These are phyloP conservation scores for Eucalyptus sideroxylon DNA, from an alignment of 345 rosid genomes.

Conservation along the genomic window DNA sequence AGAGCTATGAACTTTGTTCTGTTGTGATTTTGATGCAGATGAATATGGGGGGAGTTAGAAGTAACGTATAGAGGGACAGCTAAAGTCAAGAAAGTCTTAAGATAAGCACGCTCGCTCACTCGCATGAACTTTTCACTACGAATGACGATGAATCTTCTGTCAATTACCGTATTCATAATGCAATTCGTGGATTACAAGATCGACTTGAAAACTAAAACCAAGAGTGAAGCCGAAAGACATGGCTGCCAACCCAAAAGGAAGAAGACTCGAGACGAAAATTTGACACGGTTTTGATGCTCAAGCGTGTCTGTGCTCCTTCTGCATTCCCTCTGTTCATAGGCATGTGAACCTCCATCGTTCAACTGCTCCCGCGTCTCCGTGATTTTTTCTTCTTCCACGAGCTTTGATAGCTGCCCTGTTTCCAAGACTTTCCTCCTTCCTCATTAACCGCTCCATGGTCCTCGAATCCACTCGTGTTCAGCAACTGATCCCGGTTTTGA, in stretches of 20 bases:
- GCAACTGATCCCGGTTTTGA: background rate
- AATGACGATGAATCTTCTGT: background rate
- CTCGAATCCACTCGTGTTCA: background rate
- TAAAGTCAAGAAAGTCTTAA: background rate
- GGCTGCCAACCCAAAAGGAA: background rate
- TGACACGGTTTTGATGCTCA: background rate
- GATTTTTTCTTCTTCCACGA: background rate
- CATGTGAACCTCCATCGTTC: background rate
- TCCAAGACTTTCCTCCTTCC: background rate
- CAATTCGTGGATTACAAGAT: background rate
- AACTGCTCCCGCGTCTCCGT: background rate
- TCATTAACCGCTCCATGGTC: background rate
- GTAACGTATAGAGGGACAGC: background rate
- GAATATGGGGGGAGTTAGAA: background rate
- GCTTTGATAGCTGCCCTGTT: background rate
- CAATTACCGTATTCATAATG: background rate
- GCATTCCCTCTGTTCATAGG: background rate
- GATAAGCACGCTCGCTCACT: background rate
- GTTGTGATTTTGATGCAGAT: background rate
- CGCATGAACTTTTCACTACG: background rate
- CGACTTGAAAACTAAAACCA: no score
- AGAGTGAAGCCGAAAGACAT: background rate
- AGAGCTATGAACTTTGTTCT: background rate
- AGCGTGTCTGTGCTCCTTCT: background rate
- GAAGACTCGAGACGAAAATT: background rate